Conservation (phyloP, 495 filamentous ascomycete genomes). For the Podospora pseudoanserina region DNA sequence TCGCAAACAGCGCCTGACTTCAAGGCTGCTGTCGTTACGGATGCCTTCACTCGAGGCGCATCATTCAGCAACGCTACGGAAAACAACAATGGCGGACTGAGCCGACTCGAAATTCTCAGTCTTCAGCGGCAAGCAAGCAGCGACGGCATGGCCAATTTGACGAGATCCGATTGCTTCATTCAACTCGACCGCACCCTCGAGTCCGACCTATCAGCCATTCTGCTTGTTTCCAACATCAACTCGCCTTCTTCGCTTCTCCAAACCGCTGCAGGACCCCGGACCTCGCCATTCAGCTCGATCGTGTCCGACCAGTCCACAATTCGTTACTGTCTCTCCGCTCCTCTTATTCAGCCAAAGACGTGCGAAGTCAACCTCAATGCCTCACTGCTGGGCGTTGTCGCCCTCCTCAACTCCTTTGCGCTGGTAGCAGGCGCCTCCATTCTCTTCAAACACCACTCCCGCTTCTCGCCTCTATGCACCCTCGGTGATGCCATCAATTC, state of each 20-base stretch:
- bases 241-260: constrained; percentile 34
- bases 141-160: constrained; percentile 27
- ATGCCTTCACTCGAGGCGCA: constrained; percentile 36
- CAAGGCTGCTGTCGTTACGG: constrained; percentile 38
- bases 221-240: constrained; percentile 32
- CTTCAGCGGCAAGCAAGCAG: constrained; percentile 34
- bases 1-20: constrained; percentile 33
- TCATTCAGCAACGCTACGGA: constrained; percentile 35
- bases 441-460: constrained; percentile 31
- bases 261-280: constrained; percentile 17
- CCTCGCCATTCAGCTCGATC: constrained; percentile 4
- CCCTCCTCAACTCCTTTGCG: constrained; percentile 39
- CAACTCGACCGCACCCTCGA: constrained; percentile 32
- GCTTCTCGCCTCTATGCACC: constrained; percentile 41
- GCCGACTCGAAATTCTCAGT: constrained; percentile 31
- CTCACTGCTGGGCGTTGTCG: constrained; percentile 38
- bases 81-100: constrained; percentile 33
- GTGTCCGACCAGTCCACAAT: constrained; percentile 24
- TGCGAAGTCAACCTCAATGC: constrained; percentile 43
- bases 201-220: constrained; percentile 31
- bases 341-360: constrained; percentile 16
- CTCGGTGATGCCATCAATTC: constrained; percentile 46
- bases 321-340: constrained; percentile 34
- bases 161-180: constrained; percentile 27
- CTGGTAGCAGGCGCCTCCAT: constrained; percentile 34